phyloP scores from a whole-genome alignment of 2,329 filamentous ascomycete genomes.

The Aspergillus ibericus region DNA sequence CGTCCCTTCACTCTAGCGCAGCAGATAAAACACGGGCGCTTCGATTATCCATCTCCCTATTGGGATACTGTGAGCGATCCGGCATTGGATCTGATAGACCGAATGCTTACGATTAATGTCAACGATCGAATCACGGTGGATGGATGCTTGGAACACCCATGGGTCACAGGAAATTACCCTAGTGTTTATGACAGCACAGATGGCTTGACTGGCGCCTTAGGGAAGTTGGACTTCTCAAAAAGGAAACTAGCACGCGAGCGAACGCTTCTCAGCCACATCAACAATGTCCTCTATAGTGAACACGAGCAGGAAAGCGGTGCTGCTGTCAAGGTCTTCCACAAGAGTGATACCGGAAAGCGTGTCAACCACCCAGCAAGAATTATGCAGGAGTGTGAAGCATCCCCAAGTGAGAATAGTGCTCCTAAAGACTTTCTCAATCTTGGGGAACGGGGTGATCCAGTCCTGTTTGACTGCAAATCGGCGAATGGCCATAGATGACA shows the following conservation, averaged over 20 bases:
- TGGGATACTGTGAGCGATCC: constrained; percentile 87
- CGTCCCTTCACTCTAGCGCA: constrained; percentile 85
- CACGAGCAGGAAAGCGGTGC: constrained; percentile 58
- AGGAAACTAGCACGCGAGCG: constrained; percentile 79
- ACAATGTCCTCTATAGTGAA: constrained; percentile 66
- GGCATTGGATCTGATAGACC: constrained; percentile 89
- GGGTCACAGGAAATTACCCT: constrained; percentile 66
- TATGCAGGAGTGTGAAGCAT: constrained; percentile 52
- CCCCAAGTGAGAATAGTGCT: constrained; percentile 66
- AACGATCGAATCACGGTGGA: constrained; percentile 83
- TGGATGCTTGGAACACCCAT: constrained; percentile 86
- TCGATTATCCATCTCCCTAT: constrained; percentile 94
- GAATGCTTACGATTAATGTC: constrained; percentile 87
- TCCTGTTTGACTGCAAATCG: constrained; percentile 67
- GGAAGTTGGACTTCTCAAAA: constrained; percentile 76
- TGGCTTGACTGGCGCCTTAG: constrained; percentile 83
- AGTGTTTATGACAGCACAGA: constrained; percentile 83
- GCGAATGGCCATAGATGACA: constrained; percentile 39
- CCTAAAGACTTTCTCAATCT: constrained; percentile 78
- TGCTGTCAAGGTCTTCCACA: constrained; percentile 71
- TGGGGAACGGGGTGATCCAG: constrained; percentile 82
- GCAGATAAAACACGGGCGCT: constrained; percentile 84
- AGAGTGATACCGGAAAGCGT: constrained; percentile 60
- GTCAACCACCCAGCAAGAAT: constrained; percentile 41
- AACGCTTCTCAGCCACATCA: constrained; percentile 79